Percentiles rank a stretch among this genome's conserved stretches.
phyloP scores from a whole-genome alignment of 768 basidiomycete genomes.

The Butyriboletus loyo region DNA sequence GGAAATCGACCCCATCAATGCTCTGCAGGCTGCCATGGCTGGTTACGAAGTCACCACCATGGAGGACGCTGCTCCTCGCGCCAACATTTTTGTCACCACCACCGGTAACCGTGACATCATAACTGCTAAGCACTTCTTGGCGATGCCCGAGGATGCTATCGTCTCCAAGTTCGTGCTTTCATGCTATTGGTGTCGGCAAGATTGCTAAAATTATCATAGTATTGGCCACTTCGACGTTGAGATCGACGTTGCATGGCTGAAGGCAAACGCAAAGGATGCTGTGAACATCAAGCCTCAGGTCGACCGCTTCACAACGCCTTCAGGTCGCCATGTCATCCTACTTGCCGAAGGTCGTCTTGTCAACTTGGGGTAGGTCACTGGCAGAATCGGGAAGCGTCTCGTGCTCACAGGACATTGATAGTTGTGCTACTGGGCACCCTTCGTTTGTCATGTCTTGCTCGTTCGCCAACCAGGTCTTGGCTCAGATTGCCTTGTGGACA shows the following conservation, averaged over 20 bases:
- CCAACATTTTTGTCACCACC: constrained; percentile 95
- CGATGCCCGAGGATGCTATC: constrained; percentile 97
- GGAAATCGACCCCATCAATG: constrained; percentile 99
- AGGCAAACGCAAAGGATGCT: constrained; percentile 78
- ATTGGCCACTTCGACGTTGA: constrained; percentile 87
- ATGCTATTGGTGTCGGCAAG: not conserved
- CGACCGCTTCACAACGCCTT: constrained; percentile 92
- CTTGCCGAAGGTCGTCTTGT: constrained; percentile 99
- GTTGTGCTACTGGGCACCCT: constrained; percentile 97
- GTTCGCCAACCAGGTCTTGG: constrained; percentile 97
- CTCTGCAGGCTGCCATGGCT: constrained; percentile 99
- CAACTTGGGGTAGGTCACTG: constrained; percentile 77
- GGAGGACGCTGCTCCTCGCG: constrained; percentile 90
- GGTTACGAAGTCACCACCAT: constrained; percentile 98
- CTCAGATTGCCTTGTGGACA: constrained; percentile 98
- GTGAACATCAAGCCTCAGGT: constrained; percentile 99
- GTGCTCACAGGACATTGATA: constrained; percentile 26
- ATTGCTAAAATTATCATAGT: constrained; percentile 36
- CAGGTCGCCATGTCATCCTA: constrained; percentile 92
- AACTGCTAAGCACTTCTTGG: constrained; percentile 83
- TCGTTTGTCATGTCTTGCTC: constrained; percentile 99
- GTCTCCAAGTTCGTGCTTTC: constrained; percentile 82
- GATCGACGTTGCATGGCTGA: constrained; percentile 98
- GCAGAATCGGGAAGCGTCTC: not conserved
- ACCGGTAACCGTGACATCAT: constrained; percentile 99